phyloP scores from a whole-genome alignment of 225 moss, liverwort and hornwort genomes.

The Rhytidiadelphus loreus region DNA sequence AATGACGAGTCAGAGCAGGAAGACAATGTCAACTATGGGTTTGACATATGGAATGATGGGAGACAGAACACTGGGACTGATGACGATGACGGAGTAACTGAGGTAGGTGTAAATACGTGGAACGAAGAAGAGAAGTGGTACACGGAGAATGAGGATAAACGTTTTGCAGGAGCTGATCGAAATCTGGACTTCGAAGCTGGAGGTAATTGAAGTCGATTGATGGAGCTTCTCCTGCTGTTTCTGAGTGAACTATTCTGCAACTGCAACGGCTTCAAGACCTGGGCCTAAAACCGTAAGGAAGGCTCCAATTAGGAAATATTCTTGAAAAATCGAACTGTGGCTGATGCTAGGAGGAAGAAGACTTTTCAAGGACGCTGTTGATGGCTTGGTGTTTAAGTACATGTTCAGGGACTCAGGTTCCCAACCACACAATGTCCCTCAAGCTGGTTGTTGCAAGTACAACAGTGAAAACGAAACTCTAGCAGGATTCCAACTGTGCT shows the following conservation, averaged over 20 bases:
- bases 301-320: background rate
- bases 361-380: background rate
- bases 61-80: background rate
- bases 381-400: background rate
- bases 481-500: background rate
- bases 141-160: background rate
- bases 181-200: background rate
- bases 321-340: background rate
- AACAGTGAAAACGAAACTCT: background rate
- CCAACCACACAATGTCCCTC: background rate
- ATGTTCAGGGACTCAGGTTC: background rate
- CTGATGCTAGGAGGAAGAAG: background rate
- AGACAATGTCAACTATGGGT: constrained; percentile 8
- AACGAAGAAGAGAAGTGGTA: background rate
- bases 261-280: background rate
- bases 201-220: background rate
- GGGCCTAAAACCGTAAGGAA: background rate
- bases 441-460: background rate
- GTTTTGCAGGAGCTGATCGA: background rate
- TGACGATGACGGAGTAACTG: background rate
- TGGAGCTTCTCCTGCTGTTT: background rate
- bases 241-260: background rate
- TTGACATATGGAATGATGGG: constrained; percentile 31
- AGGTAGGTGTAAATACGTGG: background rate
- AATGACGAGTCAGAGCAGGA: constrained; percentile 1